These are phyloP conservation scores for Oryza coarctata DNA, from an alignment of 176 grass and related monocot species.

Conservation along the genomic window DNA sequence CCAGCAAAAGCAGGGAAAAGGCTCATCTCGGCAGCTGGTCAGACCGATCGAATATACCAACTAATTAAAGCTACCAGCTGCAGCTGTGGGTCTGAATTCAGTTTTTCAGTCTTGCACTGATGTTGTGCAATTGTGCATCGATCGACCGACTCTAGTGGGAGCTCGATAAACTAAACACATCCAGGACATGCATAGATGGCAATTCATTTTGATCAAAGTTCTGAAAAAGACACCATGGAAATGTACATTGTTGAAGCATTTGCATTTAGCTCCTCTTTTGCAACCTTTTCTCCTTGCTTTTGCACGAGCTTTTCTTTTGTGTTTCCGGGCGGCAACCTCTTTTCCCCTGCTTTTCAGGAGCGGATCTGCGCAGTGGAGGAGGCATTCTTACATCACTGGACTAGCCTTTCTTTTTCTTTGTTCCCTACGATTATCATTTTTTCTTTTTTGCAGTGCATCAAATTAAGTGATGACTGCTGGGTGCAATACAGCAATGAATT, in stretches of 20 bases:
- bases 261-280: neutral
- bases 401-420: neutral
- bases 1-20: constrained; percentile 49
- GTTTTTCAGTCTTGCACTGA: neutral
- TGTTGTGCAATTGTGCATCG: neutral
- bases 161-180: neutral
- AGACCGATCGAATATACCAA: constrained; percentile 36
- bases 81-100: too few relatives aligned
- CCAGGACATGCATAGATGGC: neutral
- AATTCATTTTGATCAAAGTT: neutral
- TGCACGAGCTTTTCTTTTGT: neutral
- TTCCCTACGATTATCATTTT: neutral
- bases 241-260: neutral
- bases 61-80: neutral
- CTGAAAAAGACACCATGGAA: constrained; percentile 26
- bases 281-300: constrained; percentile 18
- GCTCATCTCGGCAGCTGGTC: constrained; percentile 18
- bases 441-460: neutral
- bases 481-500: neutral
- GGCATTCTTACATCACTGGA: neutral
- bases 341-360: constrained; percentile 21
- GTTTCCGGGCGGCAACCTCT: neutral
- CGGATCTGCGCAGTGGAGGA: neutral
- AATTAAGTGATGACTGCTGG: neutral
- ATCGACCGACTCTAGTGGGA: neutral